phyloP scores from a whole-genome alignment of 73 alveolate species.

The Stentor roeselii region DNA sequence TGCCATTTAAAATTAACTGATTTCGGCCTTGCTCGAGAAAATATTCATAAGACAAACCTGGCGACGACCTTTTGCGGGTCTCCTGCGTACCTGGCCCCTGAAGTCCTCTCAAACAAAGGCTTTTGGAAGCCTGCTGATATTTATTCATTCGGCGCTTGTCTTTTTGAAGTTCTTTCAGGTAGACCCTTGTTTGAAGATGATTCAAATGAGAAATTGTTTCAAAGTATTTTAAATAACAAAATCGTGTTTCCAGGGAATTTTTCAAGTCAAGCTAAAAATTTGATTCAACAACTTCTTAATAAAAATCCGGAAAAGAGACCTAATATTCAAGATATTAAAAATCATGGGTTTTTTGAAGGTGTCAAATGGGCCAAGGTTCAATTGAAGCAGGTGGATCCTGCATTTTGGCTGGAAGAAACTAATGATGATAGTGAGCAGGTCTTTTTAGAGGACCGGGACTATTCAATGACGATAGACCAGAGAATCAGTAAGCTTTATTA shows the following conservation, averaged over 20 bases:
- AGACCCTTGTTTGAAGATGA: slow-evolving; percentile 88
- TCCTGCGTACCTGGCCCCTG: slow-evolving; percentile 90
- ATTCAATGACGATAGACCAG: background rate
- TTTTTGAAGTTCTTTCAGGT: slow-evolving; percentile 93
- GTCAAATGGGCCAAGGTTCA: background rate
- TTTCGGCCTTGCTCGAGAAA: slow-evolving; percentile 93
- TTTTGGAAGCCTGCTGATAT: slow-evolving; percentile 85
- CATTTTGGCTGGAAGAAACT: background rate
- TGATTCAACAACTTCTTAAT: background rate
- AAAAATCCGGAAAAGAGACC: background rate
- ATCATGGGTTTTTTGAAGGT: slow-evolving; percentile 18
- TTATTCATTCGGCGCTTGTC: slow-evolving; percentile 86
- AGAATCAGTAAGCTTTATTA: background rate
- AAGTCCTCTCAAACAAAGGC: slow-evolving; percentile 71
- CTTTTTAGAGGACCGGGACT: background rate
- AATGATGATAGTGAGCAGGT: background rate
- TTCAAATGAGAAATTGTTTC: slow-evolving; percentile 74
- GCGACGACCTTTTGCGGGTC: slow-evolving; percentile 68
- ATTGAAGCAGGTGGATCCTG: background rate
- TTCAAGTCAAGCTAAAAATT: background rate
- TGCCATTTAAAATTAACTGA: slow-evolving; percentile 94
- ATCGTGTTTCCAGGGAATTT: slow-evolving; percentile 65
- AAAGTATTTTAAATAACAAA: slow-evolving; percentile 73
- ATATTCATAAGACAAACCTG: slow-evolving; percentile 58
- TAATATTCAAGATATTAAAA: slow-evolving; percentile 6